Percentiles rank a stretch among this genome's conserved stretches.
Conservation (phyloP, 495 filamentous ascomycete genomes). For the Xylaria telfairii region DNA sequence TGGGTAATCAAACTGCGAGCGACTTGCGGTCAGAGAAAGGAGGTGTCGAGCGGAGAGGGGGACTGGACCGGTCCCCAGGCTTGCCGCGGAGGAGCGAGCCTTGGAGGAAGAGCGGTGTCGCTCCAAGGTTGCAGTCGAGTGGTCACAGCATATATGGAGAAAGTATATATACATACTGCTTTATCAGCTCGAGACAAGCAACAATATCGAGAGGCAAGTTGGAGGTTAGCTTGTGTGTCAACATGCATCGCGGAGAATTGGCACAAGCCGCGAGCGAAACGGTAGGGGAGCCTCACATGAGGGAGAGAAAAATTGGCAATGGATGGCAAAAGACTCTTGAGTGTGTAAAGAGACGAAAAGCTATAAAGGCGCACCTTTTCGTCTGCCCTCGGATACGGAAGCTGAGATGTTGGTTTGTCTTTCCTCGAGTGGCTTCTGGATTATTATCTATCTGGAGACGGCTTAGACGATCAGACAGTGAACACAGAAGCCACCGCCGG, state of each 20-base stretch:
- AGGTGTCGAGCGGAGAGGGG: conserved; percentile 12
- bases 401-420: neutral
- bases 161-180: conserved; percentile 9
- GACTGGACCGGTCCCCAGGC: conserved; percentile 10
- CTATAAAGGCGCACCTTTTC: conserved; percentile 4
- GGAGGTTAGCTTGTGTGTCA: conserved; percentile 25
- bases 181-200: conserved; percentile 17
- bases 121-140: conserved; percentile 23
- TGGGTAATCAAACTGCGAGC: conserved; percentile 3
- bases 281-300: conserved; percentile 2
- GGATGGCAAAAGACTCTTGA: neutral
- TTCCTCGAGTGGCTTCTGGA: neutral
- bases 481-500: neutral
- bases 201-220: conserved; percentile 23
- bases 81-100: conserved; percentile 11
- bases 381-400: neutral
- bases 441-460: neutral
- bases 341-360: neutral
- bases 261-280: conserved; percentile 15
- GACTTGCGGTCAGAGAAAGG: conserved; percentile 23
- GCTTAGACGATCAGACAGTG: neutral
- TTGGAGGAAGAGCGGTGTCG: conserved; percentile 25
- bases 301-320: neutral
- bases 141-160: conserved; percentile 22
- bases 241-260: conserved; percentile 15